These are phyloP conservation scores for Xylaria castorea DNA, from an alignment of 495 filamentous ascomycete genomes.

Conservation along the genomic window DNA sequence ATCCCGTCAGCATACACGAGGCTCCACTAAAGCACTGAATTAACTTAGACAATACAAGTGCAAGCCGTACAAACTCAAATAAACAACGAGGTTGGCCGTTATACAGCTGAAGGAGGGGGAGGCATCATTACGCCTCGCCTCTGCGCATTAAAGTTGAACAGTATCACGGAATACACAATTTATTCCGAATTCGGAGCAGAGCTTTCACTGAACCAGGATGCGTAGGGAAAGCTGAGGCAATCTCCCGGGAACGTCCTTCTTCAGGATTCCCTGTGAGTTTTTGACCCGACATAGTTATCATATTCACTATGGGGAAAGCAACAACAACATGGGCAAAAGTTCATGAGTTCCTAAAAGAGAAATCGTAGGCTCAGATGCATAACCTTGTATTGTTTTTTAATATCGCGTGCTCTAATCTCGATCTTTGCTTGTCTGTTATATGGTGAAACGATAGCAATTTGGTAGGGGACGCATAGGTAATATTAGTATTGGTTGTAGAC, in stretches of 20 bases:
- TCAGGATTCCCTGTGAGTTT: neutral
- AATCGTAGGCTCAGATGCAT: neutral
- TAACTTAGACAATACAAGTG: neutral
- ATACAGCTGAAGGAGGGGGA: neutral
- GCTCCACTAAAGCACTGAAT: neutral
- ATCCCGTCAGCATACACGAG: constrained; percentile 13
- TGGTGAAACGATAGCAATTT: constrained; percentile 5
- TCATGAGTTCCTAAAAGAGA: neutral
- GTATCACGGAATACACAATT: neutral
- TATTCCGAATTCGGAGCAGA: neutral
- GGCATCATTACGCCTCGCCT: neutral
- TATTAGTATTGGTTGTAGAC: neutral
- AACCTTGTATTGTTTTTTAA: neutral
- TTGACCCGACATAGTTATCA: neutral
- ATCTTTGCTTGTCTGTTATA: neutral
- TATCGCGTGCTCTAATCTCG: neutral
- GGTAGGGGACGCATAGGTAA: neutral
- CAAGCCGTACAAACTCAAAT: constrained; percentile 16
- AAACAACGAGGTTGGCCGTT: neutral
- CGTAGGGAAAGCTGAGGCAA: neutral
- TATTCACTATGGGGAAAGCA: neutral
- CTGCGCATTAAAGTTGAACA: neutral
- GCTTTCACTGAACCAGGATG: neutral
- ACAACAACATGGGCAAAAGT: neutral
- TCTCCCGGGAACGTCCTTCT: neutral